Percentiles rank a stretch among this genome's conserved stretches.
phyloP scores from a whole-genome alignment of 768 basidiomycete genomes.

The Chalciporus pseudorubinellus region DNA sequence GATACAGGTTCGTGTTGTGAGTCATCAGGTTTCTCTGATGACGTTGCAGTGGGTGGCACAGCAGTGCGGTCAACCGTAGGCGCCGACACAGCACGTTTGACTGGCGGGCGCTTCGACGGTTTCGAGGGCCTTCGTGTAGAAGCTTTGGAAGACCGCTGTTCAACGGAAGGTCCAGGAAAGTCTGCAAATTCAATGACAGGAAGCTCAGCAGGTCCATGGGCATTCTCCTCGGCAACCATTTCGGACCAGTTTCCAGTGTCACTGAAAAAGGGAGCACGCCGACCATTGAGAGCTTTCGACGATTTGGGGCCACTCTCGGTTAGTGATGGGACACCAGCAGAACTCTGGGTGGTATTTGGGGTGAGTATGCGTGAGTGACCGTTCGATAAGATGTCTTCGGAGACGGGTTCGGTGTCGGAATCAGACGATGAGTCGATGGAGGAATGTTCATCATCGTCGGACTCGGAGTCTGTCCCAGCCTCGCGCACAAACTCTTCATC shows the following conservation, averaged over 20 bases:
- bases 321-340: conserved; percentile 39
- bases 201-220: conserved; percentile 61
- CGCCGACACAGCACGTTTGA: conserved; percentile 35
- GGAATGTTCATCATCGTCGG: conserved; percentile 58
- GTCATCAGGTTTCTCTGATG: conserved; percentile 14
- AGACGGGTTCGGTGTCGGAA: conserved; percentile 68
- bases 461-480: conserved; percentile 66
- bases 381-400: conserved; percentile 56
- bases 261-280: conserved; percentile 51
- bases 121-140: conserved; percentile 43
- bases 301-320: conserved; percentile 24
- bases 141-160: conserved; percentile 39
- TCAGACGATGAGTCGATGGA: conserved; percentile 60
- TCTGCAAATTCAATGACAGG: conserved; percentile 84
- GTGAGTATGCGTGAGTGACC: conserved; percentile 55
- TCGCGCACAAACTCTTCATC: conserved; percentile 80
- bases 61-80: conserved; percentile 29
- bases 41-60: conserved; percentile 9
- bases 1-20: conserved; percentile 19
- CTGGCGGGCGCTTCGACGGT: conserved; percentile 35
- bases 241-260: conserved; percentile 70
- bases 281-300: conserved; percentile 30
- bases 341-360: conserved; percentile 67
- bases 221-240: conserved; percentile 74
- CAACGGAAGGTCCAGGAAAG: conserved; percentile 34